These are phyloP conservation scores for Pleomassaria siparia DNA, from an alignment of 2,329 filamentous ascomycete genomes.

Conservation along the genomic window DNA sequence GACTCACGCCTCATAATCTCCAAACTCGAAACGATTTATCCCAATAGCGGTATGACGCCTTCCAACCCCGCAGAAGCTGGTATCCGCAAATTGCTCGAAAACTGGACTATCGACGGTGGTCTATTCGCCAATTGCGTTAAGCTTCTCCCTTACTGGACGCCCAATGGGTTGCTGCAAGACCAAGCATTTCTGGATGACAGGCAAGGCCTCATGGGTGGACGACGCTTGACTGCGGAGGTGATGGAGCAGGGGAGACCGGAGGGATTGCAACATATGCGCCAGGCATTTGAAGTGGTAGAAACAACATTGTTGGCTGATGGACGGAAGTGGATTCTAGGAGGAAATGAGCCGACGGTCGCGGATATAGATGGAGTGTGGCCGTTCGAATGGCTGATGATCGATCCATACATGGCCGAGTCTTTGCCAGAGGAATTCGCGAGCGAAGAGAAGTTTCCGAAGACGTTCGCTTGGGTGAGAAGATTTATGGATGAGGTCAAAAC, in stretches of 20 bases:
- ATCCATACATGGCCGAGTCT: slow-evolving; percentile 49
- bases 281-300: slow-evolving; percentile 62
- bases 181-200: slow-evolving; percentile 63
- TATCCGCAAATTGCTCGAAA: slow-evolving; percentile 58
- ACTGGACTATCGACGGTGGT: slow-evolving; percentile 58
- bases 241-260: slow-evolving; percentile 54
- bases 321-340: slow-evolving; percentile 64
- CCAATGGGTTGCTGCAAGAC: slow-evolving; percentile 57
- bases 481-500: slow-evolving; percentile 55
- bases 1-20: slow-evolving; percentile 36
- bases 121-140: slow-evolving; percentile 57
- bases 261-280: slow-evolving; percentile 57
- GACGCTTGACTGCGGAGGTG: slow-evolving; percentile 43
- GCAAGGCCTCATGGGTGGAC: slow-evolving; percentile 46
- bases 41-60: slow-evolving; percentile 15
- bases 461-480: slow-evolving; percentile 66
- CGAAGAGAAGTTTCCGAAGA: slow-evolving; percentile 56
- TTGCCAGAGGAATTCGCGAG: slow-evolving; percentile 59
- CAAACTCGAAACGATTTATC: slow-evolving; percentile 28
- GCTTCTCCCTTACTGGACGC: slow-evolving; percentile 59
- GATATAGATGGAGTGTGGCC: slow-evolving; percentile 72
- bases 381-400: slow-evolving; percentile 63
- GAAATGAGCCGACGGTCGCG: slow-evolving; percentile 56
- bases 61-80: slow-evolving; percentile 43
- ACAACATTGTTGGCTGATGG: slow-evolving; percentile 64